Base-by-base conservation (phyloP, 164 flowering plant species). In the Vitis labrusca region DNA sequence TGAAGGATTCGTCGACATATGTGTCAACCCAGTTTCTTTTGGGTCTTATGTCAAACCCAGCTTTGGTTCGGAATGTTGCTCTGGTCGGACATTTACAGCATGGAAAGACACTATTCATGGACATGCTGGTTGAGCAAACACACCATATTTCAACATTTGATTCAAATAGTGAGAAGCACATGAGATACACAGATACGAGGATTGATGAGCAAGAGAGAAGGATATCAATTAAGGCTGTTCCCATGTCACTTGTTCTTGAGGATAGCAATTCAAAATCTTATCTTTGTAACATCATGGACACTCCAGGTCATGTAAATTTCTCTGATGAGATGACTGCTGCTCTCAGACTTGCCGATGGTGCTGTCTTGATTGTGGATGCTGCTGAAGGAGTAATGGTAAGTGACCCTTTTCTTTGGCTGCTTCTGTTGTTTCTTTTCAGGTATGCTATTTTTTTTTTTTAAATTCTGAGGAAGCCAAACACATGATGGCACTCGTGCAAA, bases 311-410 rank as follows among this genome's bases (percentile, higher is more conserved):
- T 85, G 95, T 83, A 47, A 93, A 93, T 70, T 96, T 96, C 77
- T 96, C 99, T 12, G 98, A 96, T 78, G 99, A 96, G 74, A 92
- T 96, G 98, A 89, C 97, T 64, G 99, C 98, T 72, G 97, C 98
- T 58, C 88, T 96, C 44, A 82, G 98, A 78, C 93, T 96, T 75
- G 93, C 99, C 60, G 99, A 96, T 80, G 99, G 98, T 56, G 99
- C 96, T 47, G 99, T 96, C 23, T 72, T 90, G 74, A 71, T 90
- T 69, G 94, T 90, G 15, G 94, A 90, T 83, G 94, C 94, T 58
- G 94, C 86, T 59, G 94, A 88, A 73, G 94, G 94, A 61, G 92
- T 90, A 11, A 81, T 90, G 92, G 94, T 90, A 65, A 75, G 72
- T 54, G 56, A 54, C 65, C 16, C 47, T 4, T 23, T 29, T 61